phyloP scores from a whole-genome alignment of 805 yeast species.

The Tetrapisispora phaffii region DNA sequence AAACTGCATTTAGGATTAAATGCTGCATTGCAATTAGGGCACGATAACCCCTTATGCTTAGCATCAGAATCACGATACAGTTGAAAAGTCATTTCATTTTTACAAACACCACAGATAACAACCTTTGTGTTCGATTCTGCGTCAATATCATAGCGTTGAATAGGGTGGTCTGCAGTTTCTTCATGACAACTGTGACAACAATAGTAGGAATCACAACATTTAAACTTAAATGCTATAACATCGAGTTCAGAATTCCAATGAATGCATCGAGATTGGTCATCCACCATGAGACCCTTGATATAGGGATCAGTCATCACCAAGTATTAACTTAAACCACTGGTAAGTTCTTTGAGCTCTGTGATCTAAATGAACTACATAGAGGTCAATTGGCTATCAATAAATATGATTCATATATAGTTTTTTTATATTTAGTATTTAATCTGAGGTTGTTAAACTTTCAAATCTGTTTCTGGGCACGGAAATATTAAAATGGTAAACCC shows the following conservation, averaged over 20 bases:
- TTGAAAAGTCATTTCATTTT: conserved; percentile 19
- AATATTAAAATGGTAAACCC: too few relatives aligned
- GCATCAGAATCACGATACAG: conserved; percentile 9
- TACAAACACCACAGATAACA: conserved; percentile 27
- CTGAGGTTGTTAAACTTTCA: too few relatives aligned
- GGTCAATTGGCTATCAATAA: too few relatives aligned
- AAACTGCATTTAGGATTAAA: conserved; percentile 28
- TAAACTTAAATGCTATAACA: conserved; percentile 26
- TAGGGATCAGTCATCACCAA: not conserved
- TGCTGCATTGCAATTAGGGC: conserved; percentile 16
- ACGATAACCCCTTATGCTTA: conserved; percentile 3
- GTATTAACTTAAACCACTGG: too few relatives aligned
- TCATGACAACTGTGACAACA: conserved; percentile 27
- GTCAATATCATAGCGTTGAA: conserved; percentile 10
- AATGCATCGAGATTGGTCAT: conserved; percentile 22
- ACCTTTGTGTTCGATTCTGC: conserved; percentile 8
- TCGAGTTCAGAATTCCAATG: conserved; percentile 28
- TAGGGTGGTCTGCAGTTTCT: conserved; percentile 12
- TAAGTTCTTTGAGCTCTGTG: too few relatives aligned
- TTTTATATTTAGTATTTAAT: too few relatives aligned
- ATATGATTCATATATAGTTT: too few relatives aligned
- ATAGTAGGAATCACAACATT: conserved; percentile 20
- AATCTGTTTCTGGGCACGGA: too few relatives aligned
- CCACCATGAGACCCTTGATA: conserved; percentile 18
- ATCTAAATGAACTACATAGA: too few relatives aligned